Evolutionary conservation across 2,329 filamentous ascomycete genomes (phyloP), one percentile per base, ranked within the genome.

Genomic region (Cordyceps tenuipes): DNA sequence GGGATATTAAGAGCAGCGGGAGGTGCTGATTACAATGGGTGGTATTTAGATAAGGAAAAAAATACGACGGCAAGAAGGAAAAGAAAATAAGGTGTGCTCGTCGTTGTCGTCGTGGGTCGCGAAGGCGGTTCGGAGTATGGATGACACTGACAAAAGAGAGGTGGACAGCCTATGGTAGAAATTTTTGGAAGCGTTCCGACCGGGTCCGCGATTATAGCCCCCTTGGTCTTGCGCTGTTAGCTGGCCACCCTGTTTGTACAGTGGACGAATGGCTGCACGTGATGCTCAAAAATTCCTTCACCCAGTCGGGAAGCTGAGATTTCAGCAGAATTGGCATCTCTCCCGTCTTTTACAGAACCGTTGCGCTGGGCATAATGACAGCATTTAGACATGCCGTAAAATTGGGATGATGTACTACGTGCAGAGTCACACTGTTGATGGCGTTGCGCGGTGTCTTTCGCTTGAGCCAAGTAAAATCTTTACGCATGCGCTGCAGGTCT

Each of bases 111-210:
- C 49, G 29, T 31, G n/a, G 36, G 49, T 47, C 49, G 49, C 44
- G 5, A 19, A 17, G 29, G 10, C 57, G 57, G 47, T 59, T 43
- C 34, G 39, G 12, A 29, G 23, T 47, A 51, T 57, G 34, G 43
- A 56, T 56, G 57, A 46, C 49, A 39, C 36, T 23, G 44, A 36
- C 41, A 34, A 57, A 44, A 43, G 44, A 47, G 44, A 47, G 34
- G 19, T 49, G n/a, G 29, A 31, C 13, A 46, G 36, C 34, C 39
- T 53, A 47, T 48, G 53, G 57, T 59, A 59, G 57, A 59, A 59
- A 53, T 46, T 59, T 59, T 59, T 59, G 57, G 57, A 59, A 59
- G 57, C 49, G 47, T 36, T 53, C 57, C 57, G 48, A 59, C 7
- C 47, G 44, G 47, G 56, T 36, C 57, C 49, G 48, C 48, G 39